Evolutionary conservation across 352 stramenopile genomes (phyloP), one percentile per base, ranked within the genome.

Genomic region (Phytophthora hibernalis): DNA sequence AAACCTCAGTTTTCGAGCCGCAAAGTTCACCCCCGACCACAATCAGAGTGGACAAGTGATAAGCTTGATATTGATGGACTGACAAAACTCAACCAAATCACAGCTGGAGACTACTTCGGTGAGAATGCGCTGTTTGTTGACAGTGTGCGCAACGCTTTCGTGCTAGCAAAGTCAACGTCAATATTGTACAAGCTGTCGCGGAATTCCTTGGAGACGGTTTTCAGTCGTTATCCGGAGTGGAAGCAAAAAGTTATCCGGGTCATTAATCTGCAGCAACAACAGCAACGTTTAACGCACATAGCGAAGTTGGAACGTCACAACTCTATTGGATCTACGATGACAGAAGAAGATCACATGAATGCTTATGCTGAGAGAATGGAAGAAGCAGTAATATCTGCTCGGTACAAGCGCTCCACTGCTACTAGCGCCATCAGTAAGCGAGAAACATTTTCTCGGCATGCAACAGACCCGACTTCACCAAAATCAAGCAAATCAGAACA

Each of bases 121-220:
- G 85, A 93, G 31, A 88, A 90, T 21, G 82, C 67, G 1, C 45
- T 93, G 9, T 90, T 92, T 24, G 69, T 80, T n/a, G 83, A 90
- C n/a, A 82, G 72, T 49, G 65, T 81, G 1, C 80, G 85, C 5
- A 90, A 66, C 13, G 71, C 83, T 3, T 87, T 77, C 31, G 76
- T 93, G 2, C 55, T 80, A 26, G 79, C 81, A 6, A 78, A 70
- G n/a, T 85, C 82, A 2, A 90, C 84, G 0, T 92, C 81, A 10
- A 89, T 91, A 53, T 66, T 93, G 13, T 92, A 91, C 68, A 74
- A 65, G n/a, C 55, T 93, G 0, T 93, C 85, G 13, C 69, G 83
- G 4, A 54, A 87, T 21, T 91, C 84, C 1, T 62, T 93, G 2
- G 81, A 93, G 43, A 68, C 84, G 7, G 82, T 92, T 0, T 93